phyloP scores from a whole-genome alignment of 768 basidiomycete genomes.

The Trametes cinnabarina region DNA sequence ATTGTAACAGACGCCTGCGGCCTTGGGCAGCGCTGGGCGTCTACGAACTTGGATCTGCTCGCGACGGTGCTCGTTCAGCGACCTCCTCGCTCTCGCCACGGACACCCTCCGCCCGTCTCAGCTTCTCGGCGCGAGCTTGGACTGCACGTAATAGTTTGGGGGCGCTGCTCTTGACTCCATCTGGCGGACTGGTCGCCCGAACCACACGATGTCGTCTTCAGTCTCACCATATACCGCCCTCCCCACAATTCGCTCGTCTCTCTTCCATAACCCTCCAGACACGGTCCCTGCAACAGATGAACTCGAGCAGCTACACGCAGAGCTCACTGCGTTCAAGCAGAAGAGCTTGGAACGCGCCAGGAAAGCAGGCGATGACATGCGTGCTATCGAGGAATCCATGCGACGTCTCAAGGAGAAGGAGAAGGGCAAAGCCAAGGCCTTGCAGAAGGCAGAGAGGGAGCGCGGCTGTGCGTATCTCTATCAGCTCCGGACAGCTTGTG shows the following conservation, averaged over 20 bases:
- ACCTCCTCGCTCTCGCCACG: slow-evolving; percentile 8
- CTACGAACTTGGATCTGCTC: slow-evolving; percentile 23
- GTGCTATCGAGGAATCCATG: slow-evolving; percentile 73
- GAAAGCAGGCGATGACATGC: slow-evolving; percentile 76
- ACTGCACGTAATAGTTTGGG: not conserved
- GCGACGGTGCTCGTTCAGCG: slow-evolving; percentile 19
- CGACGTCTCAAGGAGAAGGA: slow-evolving; percentile 73
- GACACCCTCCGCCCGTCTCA: not conserved
- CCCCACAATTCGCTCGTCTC: slow-evolving; percentile 51
- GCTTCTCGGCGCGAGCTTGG: not conserved
- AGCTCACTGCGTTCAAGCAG: slow-evolving; percentile 55
- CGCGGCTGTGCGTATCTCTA: slow-evolving; percentile 61
- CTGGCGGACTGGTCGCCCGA: slow-evolving; percentile 10
- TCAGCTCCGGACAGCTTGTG: not conserved
- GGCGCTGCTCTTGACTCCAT: not conserved
- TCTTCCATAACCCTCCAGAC: slow-evolving; percentile 65
- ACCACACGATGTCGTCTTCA: slow-evolving; percentile 57
- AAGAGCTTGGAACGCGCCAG: slow-evolving; percentile 59
- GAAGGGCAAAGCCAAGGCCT: slow-evolving; percentile 68
- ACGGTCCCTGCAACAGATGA: slow-evolving; percentile 70
- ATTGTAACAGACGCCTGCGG: slow-evolving; percentile 19
- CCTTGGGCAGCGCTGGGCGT: slow-evolving; percentile 14
- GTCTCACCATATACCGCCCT: slow-evolving; percentile 50
- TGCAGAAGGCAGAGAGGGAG: slow-evolving; percentile 72
- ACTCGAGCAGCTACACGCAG: slow-evolving; percentile 60